Percentiles rank a stretch among this genome's conserved stretches.
Evolutionary conservation across 352 stramenopile species (phyloP).

Genomic region (Aphanomyces invadans): DNA sequence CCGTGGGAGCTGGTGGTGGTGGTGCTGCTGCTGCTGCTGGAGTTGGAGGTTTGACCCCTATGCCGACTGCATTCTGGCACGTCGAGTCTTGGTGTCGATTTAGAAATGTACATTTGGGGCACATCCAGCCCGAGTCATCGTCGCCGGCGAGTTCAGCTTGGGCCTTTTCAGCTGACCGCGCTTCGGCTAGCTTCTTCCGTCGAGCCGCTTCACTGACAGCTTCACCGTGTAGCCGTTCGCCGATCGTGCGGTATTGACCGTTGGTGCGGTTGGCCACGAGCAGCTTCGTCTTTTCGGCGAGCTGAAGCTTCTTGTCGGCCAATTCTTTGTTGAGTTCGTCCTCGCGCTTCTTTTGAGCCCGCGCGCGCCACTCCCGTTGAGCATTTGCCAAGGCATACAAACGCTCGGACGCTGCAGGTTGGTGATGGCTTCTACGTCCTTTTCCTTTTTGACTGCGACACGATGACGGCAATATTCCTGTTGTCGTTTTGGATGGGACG

Average conservation of each 20-base stretch:
- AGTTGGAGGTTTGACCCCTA: too few relatives aligned
- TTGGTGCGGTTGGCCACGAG: constrained; percentile 46
- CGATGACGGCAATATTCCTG: too few relatives aligned
- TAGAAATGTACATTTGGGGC: constrained; percentile 57
- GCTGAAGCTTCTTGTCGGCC: constrained; percentile 38
- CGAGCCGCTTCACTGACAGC: constrained; percentile 57
- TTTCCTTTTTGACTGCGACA: too few relatives aligned
- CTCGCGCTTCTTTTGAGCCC: constrained; percentile 57
- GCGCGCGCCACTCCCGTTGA: constrained; percentile 65
- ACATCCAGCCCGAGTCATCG: constrained; percentile 65
- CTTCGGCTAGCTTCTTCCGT: constrained; percentile 42
- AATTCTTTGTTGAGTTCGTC: constrained; percentile 41
- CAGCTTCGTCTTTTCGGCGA: constrained; percentile 53
- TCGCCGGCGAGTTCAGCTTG: constrained; percentile 30
- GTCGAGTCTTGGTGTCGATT: constrained; percentile 49
- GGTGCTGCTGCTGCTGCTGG: not conserved
- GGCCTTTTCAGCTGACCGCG: constrained; percentile 26
- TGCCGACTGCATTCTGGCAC: constrained; percentile 47
- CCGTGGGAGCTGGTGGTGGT: not conserved
- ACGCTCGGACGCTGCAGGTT: constrained; percentile 43
- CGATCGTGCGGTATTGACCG: constrained; percentile 52
- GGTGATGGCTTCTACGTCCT: too few relatives aligned
- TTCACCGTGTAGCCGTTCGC: constrained; percentile 66
- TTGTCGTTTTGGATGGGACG: too few relatives aligned
- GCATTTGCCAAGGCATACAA: constrained; percentile 62